phyloP scores from a whole-genome alignment of 805 yeast species.

The Candida insectorum region DNA sequence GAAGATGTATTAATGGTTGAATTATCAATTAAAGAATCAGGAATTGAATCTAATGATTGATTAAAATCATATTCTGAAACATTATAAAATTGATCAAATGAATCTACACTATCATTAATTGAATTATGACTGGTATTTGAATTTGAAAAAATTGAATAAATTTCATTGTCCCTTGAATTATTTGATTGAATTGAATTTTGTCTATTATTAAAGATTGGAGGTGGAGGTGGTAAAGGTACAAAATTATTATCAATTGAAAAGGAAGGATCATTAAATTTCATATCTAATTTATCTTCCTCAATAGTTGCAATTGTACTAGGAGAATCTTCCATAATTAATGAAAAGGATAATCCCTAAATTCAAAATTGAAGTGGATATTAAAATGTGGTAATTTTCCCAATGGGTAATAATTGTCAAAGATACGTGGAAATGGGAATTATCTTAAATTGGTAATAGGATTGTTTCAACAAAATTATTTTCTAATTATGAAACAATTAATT shows the following conservation, averaged over 20 bases:
- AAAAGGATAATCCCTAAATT: too few relatives aligned
- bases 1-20: neutral
- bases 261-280: slow-evolving; percentile 1
- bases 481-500: too few relatives aligned
- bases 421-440: too few relatives aligned
- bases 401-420: too few relatives aligned
- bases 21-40: slow-evolving; percentile 16
- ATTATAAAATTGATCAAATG: slow-evolving; percentile 20
- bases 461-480: too few relatives aligned
- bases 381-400: too few relatives aligned
- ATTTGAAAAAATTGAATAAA: slow-evolving; percentile 12
- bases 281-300: slow-evolving; percentile 9
- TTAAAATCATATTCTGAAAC: slow-evolving; percentile 19
- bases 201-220: slow-evolving; percentile 14
- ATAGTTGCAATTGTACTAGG: slow-evolving; percentile 14
- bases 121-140: slow-evolving; percentile 12
- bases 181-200: slow-evolving; percentile 13
- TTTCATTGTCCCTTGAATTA: slow-evolving; percentile 11
- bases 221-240: slow-evolving; percentile 17
- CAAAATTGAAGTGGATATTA: too few relatives aligned
- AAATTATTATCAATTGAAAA: slow-evolving; percentile 1
- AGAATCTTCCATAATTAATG: slow-evolving; percentile 6
- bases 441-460: too few relatives aligned
- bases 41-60: slow-evolving; percentile 26
- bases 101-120: slow-evolving; percentile 7